Base-by-base conservation (phyloP, 306 rosid genomes). In the Trichosanthes truncata region DNA sequence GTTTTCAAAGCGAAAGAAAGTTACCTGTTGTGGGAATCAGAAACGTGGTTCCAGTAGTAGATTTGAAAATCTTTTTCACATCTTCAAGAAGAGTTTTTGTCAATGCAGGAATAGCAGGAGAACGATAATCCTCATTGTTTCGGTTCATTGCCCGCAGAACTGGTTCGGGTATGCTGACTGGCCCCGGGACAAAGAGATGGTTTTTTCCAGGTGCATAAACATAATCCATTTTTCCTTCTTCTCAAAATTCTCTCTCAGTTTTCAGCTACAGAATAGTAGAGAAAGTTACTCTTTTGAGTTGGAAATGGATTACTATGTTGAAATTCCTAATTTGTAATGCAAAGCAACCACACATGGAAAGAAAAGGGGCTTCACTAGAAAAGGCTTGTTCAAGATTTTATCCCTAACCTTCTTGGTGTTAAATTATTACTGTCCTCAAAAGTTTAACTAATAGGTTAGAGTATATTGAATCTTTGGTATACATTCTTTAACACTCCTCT, bases 111-210 rank as follows among this genome's bases (percentile, higher is more conserved):
- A 96, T 7, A 20, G 99, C 99, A 0, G 99, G 99, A 83, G 99
- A 93, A 62, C 99, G 97, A 78, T 96, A 93, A 84, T 96, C 99
- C 87, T 96, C 98, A 66, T 96, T 96, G 92, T 96, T 96, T 71
- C 99, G 78, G 86, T 87, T 91, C 99, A 96, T 96, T 0, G 99
- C 94, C 46, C 99, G 90, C 23, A 93, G 83, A 81, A 96, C 93
- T 9, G 85, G 92, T 51, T 96, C 99, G 2, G 98, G 99, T 80
- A 96, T 93, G 88, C 93, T 96, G 79, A 93, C 98, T 0, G 99
- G 99, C 84, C 99, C 99, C 1, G 99, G 99, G 67, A 96, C 99
- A 84, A 96, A 96, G 85, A 96, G 99, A 78, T 96, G 99, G 94
- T 93, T 83, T 69, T 87, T 91, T 88, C 99, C 99, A 36, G 99